Conservation (phyloP, 345 rosid genomes). For the Trapa incisa region DNA sequence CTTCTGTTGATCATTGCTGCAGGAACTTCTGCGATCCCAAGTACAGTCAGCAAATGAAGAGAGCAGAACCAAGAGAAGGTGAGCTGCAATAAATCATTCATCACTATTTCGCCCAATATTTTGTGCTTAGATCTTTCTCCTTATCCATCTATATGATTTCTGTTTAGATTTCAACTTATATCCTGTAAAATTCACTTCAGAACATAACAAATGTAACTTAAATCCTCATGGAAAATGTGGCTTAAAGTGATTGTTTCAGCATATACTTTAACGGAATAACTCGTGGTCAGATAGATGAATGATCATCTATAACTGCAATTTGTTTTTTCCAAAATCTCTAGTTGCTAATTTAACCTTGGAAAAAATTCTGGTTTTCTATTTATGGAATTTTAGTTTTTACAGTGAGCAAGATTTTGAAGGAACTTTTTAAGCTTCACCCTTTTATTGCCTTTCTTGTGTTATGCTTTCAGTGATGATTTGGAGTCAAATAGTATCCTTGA, state of each 20-base stretch:
- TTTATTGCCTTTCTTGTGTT: background rate
- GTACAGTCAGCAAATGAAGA: constrained; percentile 86
- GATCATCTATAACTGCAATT: background rate
- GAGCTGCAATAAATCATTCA: background rate
- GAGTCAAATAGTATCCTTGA: constrained; percentile 79
- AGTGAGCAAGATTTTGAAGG: background rate
- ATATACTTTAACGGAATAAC: background rate
- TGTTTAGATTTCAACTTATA: background rate
- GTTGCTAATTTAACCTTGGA: background rate
- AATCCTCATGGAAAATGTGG: background rate
- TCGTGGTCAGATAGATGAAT: background rate
- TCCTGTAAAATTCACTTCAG: background rate
- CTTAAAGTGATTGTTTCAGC: background rate
- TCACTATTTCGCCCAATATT: background rate
- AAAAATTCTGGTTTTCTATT: background rate
- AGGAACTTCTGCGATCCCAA: constrained; percentile 80
- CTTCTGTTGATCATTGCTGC: constrained; percentile 15
- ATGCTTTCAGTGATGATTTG: constrained; percentile 41
- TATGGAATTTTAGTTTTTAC: background rate
- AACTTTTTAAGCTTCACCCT: background rate
- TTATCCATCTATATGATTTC: background rate
- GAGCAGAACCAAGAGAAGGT: constrained; percentile 62
- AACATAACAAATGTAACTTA: background rate
- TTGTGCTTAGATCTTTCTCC: background rate
- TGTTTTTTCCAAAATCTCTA: too few relatives aligned